Base-by-base conservation (phyloP, 192 early-diverging fungal species). In the Funneliformis geosporum region DNA sequence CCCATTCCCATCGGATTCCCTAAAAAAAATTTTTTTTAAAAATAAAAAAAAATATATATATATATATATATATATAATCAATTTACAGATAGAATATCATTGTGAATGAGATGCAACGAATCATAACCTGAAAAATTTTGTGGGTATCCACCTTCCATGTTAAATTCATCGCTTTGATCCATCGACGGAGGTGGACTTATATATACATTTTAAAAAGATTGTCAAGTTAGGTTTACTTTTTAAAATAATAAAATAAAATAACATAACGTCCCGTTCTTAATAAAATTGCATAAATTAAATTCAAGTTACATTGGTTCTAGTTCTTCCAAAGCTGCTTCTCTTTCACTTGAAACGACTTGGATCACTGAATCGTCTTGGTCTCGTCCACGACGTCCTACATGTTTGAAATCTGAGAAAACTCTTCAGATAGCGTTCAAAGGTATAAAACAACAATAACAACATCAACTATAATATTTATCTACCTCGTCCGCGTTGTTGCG, bases 311-410 rank as follows among this genome's bases (percentile, higher is more conserved):
- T 75, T 66, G 73, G 71, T 44, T 80, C 79, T 21, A 80, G n/a
- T 75, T 80, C 79, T 59, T 80, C 79, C 11, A 80, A 60, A 42
- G 73, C 79, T n/a, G 79, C 79, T n/a, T 80, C 79, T 44, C 79
- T 50, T 59, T 80, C 79, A 65, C 79, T 80, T 23, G 79, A 80
- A 4, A 80, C 79, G 4, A 80, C 79, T 55, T 80, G 79, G 33
- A 80, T 80, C 38, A 80, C 79, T 18, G 76, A 78, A 64, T 75
- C 79, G 64, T 80, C 79, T 61, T 80, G 79, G 76, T 80, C 79
- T 47, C 79, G 59, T 18, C 73, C 73, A 68, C 79, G 79, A 55
- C 79, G 79, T 46, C 79, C 79, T 80, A 60, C 21, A 69, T 69
- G 33, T 40, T 69, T n/a, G 39, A 39, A 38, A 69, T 69, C 21